Percentiles rank a stretch among this genome's conserved stretches.
phyloP scores from a whole-genome alignment of 192 early-diverging fungal species.

The Coemansia reversa region DNA sequence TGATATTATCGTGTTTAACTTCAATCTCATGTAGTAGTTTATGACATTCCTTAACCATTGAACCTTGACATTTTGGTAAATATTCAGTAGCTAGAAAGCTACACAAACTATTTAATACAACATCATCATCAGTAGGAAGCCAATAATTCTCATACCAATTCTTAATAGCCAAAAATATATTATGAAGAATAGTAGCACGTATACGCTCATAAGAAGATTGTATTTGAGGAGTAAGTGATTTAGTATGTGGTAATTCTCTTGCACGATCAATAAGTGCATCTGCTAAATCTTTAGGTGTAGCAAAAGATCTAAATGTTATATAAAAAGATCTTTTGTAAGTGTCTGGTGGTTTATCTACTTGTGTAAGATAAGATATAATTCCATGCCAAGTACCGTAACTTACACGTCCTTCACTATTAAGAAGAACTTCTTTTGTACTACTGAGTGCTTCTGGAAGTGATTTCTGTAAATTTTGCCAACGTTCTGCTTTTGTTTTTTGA shows the following conservation, averaged over 20 bases:
- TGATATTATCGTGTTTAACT: constrained; percentile 11
- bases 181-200: constrained; percentile 62
- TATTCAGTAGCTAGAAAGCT: constrained; percentile 38
- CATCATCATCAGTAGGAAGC: constrained; percentile 55
- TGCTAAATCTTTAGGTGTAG: constrained; percentile 64
- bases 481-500: constrained; percentile 1
- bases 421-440: constrained; percentile 20
- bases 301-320: constrained; percentile 84
- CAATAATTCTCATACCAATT: constrained; percentile 80
- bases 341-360: constrained; percentile 47
- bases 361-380: constrained; percentile 44
- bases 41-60: constrained; percentile 30
- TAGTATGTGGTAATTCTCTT: constrained; percentile 24
- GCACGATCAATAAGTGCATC: constrained; percentile 67
- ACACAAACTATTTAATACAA: constrained; percentile 26
- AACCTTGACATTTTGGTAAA: constrained; percentile 22
- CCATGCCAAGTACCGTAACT: constrained; percentile 52
- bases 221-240: constrained; percentile 38
- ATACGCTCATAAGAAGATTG: constrained; percentile 64
- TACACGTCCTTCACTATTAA: constrained; percentile 51
- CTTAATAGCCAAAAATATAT: constrained; percentile 78
- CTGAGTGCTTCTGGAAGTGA: neutral
- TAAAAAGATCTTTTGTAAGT: constrained; percentile 73
- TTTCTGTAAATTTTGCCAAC: neutral
- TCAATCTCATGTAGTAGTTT: constrained; percentile 27